Evolutionary conservation across 306 rosid genomes (phyloP).

Genomic region (Quercus berberidifolia): DNA sequence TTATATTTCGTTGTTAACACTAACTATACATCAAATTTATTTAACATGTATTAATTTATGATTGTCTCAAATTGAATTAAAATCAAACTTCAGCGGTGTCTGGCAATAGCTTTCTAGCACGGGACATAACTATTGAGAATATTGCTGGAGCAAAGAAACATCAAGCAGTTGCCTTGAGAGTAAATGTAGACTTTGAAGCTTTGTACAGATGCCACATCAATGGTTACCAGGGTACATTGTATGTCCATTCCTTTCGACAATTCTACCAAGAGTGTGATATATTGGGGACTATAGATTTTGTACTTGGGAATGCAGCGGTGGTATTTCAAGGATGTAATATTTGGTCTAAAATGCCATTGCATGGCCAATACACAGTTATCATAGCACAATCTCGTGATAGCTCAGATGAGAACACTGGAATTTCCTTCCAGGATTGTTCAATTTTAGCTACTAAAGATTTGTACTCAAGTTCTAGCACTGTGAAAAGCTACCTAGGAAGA

Average conservation of each 20-base stretch:
- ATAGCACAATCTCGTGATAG: slow-evolving; percentile 68
- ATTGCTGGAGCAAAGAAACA: slow-evolving; percentile 64
- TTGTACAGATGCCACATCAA: slow-evolving; percentile 48
- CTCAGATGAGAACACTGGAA: slow-evolving; percentile 58
- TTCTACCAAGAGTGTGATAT: slow-evolving; percentile 79
- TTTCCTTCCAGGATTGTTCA: slow-evolving; percentile 69
- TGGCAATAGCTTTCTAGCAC: slow-evolving; percentile 72
- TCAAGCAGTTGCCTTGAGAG: slow-evolving; percentile 74
- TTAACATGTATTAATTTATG: no score
- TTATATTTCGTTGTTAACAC: no score
- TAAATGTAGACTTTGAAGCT: slow-evolving; percentile 67
- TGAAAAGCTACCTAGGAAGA: slow-evolving; percentile 69
- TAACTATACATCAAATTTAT: no score
- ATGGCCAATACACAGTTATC: slow-evolving; percentile 47
- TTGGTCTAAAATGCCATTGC: slow-evolving; percentile 52
- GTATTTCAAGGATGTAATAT: slow-evolving; percentile 56
- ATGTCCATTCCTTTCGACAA: slow-evolving; percentile 74
- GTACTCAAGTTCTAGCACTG: slow-evolving; percentile 18
- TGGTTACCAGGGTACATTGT: slow-evolving; percentile 69
- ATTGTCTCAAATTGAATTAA: no score
- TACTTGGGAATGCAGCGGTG: slow-evolving; percentile 78
- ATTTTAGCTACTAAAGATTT: slow-evolving; percentile 41
- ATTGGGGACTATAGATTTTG: slow-evolving; percentile 64
- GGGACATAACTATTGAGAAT: slow-evolving; percentile 64
- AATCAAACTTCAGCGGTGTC: slow-evolving; percentile 47